Percentiles rank a stretch among this genome's conserved stretches.
phyloP scores from a whole-genome alignment of 768 basidiomycete species.

The Rhizopogon vinicolor region DNA sequence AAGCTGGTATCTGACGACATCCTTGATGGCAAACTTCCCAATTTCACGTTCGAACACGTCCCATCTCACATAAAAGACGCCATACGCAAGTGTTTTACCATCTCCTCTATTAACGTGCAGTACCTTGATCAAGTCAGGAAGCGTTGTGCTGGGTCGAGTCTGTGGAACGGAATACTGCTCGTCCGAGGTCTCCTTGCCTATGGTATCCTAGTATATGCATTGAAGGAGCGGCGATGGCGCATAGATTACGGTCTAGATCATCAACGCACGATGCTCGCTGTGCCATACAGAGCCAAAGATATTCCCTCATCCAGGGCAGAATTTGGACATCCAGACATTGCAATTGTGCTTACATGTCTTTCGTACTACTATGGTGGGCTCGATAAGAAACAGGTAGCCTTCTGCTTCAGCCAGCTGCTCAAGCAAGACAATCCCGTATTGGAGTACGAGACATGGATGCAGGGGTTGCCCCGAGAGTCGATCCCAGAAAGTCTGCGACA shows the following conservation, averaged over 20 bases:
- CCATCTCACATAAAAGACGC: conserved; percentile 11
- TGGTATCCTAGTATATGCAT: conserved; percentile 34
- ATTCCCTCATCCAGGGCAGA: conserved; percentile 41
- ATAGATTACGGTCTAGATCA: conserved; percentile 48
- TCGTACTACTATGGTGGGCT: conserved; percentile 48
- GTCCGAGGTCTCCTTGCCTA: conserved; percentile 40
- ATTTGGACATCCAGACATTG: conserved; percentile 50
- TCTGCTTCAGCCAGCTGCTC: conserved; percentile 33
- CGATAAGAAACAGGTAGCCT: conserved; percentile 30
- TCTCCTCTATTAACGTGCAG: background rate
- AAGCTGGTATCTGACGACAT: conserved; percentile 8
- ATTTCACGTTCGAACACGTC: conserved; percentile 13
- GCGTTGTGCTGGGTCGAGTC: conserved; percentile 6
- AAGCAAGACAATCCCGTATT: conserved; percentile 35
- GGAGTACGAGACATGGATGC: conserved; percentile 40
- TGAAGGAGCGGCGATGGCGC: conserved; percentile 40
- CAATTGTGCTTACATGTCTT: conserved; percentile 40
- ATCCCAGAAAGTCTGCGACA: conserved; percentile 28
- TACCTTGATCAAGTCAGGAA: conserved; percentile 9
- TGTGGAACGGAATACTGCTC: conserved; percentile 36
- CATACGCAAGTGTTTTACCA: conserved; percentile 20
- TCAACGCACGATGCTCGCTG: conserved; percentile 40
- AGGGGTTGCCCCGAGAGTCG: background rate
- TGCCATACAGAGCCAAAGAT: conserved; percentile 53
- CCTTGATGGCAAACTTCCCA: conserved; percentile 12